phyloP scores from a whole-genome alignment of 768 basidiomycete genomes.

The Podaxis sp. region DNA sequence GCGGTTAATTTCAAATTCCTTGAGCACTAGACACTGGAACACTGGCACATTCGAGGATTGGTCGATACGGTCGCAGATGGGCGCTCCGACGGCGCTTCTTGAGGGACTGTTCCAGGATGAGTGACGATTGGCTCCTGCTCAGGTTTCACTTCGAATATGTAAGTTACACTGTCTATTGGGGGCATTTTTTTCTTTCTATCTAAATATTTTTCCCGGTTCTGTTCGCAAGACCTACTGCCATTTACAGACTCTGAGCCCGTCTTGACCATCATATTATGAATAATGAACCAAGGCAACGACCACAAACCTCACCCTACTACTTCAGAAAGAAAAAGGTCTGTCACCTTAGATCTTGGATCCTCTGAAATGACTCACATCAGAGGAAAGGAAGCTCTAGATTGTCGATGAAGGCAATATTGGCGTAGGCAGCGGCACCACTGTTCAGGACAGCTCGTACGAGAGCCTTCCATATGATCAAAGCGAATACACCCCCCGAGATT shows the following conservation, averaged over 20 bases:
- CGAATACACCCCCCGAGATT: not conserved
- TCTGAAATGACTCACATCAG: not conserved
- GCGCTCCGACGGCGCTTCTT: slow-evolving; percentile 66
- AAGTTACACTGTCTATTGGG: slow-evolving; percentile 69
- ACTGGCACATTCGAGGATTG: not conserved
- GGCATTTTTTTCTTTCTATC: slow-evolving; percentile 83
- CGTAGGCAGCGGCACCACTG: not conserved
- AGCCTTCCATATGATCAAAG: not conserved
- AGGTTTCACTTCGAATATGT: slow-evolving; percentile 55
- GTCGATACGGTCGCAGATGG: slow-evolving; percentile 41
- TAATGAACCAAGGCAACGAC: not conserved
- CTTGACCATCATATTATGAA: not conserved
- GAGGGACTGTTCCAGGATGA: slow-evolving; percentile 74
- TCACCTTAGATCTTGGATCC: not conserved
- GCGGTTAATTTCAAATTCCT: slow-evolving; percentile 22
- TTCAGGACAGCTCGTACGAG: not conserved
- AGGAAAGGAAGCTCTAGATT: not conserved
- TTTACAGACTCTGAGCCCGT: not conserved
- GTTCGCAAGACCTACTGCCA: slow-evolving; percentile 26
- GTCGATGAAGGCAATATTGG: not conserved
- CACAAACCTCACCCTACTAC: not conserved
- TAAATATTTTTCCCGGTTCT: slow-evolving; percentile 81
- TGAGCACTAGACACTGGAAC: slow-evolving; percentile 63
- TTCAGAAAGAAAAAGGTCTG: not conserved
- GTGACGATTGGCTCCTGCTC: slow-evolving; percentile 61